Evolutionary conservation across 306 rosid genomes (phyloP).

Genomic region (Quercus alba): DNA sequence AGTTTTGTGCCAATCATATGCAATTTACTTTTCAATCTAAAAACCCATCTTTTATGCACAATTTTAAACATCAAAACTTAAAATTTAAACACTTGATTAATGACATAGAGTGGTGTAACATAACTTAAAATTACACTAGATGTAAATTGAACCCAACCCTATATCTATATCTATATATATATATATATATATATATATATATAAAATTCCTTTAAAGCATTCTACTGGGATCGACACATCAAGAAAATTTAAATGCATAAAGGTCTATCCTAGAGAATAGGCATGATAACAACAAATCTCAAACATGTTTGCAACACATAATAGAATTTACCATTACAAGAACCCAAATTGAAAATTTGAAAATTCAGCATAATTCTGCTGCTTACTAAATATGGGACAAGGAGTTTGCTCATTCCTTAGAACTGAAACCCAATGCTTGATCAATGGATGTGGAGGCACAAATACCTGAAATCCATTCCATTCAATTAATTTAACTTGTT

Average conservation of each 20-base stretch:
- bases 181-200: too few species aligned
- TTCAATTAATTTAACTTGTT: conserved; percentile 5
- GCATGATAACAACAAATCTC: neutral
- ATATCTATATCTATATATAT: too few species aligned
- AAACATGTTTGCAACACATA: neutral
- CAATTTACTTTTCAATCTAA: too few species aligned
- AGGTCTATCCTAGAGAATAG: neutral
- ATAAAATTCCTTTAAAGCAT: neutral
- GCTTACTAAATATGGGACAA: conserved; percentile 81
- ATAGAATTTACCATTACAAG: neutral
- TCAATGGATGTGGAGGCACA: conserved; percentile 91
- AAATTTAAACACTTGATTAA: too few species aligned
- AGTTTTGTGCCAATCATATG: too few species aligned
- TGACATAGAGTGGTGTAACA: too few species aligned
- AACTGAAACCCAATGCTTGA: conserved; percentile 97
- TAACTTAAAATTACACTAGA: too few species aligned
- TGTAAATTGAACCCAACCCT: too few species aligned
- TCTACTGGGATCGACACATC: neutral
- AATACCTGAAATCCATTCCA: conserved; percentile 50
- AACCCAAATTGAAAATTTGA: neutral
- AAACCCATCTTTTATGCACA: too few species aligned
- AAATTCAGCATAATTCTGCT: neutral
- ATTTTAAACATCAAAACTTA: too few species aligned
- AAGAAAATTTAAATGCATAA: neutral
- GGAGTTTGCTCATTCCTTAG: conserved; percentile 91